Evolutionary conservation across 2,329 filamentous ascomycete species (phyloP).

Genomic region (Pleoardoris graminearum): DNA sequence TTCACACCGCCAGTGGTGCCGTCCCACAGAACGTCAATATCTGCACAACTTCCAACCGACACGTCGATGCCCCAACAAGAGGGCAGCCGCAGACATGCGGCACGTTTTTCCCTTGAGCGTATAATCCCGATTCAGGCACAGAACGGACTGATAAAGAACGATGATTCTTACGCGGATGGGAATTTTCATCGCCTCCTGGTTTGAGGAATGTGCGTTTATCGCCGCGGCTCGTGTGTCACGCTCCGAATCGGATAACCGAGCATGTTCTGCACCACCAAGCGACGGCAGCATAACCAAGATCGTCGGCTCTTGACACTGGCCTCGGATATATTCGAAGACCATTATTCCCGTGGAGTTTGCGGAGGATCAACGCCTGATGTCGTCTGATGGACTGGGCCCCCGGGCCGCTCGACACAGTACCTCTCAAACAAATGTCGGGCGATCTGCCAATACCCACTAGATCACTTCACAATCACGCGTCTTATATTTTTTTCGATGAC

Average conservation of each 20-base stretch:
- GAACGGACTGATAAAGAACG: too few relatives aligned
- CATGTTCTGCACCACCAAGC: not conserved
- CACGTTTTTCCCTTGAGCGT: too few relatives aligned
- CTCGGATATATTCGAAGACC: not conserved
- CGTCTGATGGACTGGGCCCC: not conserved
- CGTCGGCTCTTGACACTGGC: not conserved
- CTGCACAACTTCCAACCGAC: too few relatives aligned
- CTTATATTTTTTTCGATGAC: not conserved
- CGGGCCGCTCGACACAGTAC: not conserved
- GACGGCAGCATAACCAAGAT: not conserved
- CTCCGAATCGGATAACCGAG: constrained; percentile 1
- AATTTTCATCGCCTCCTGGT: too few relatives aligned
- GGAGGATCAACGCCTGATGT: not conserved
- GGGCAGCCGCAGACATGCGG: too few relatives aligned
- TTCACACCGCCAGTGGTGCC: too few relatives aligned
- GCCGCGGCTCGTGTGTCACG: not conserved
- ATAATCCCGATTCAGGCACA: too few relatives aligned
- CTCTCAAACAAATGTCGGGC: not conserved
- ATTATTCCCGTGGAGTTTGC: not conserved
- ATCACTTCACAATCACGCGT: not conserved
- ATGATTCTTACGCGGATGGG: too few relatives aligned
- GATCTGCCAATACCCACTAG: not conserved
- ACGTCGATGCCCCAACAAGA: too few relatives aligned
- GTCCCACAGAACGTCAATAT: too few relatives aligned
- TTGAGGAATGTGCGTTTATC: not conserved